These are phyloP conservation scores for Thelonectria rubi DNA, from an alignment of 2,329 filamentous ascomycete genomes.

Conservation along the genomic window DNA sequence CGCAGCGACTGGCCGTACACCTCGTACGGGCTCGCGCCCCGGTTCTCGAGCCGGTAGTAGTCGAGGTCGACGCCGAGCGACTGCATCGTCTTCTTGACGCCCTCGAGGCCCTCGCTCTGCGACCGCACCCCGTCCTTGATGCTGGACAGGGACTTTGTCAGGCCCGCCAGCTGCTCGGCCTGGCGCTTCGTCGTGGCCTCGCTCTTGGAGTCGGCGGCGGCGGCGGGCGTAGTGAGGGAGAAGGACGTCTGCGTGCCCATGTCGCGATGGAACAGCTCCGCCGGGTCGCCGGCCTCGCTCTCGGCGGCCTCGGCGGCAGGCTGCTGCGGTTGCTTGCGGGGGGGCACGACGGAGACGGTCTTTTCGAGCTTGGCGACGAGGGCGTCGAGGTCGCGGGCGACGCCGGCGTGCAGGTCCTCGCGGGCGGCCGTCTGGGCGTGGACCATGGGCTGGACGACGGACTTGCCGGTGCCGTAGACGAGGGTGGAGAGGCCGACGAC, in stretches of 20 bases:
- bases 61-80: conserved; percentile 74
- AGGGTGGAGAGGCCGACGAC: conserved; percentile 67
- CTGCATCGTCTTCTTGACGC: conserved; percentile 62
- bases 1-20: conserved; percentile 55
- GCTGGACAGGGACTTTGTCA: conserved; percentile 55
- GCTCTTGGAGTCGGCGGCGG: conserved; percentile 22
- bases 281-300: conserved; percentile 69
- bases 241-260: conserved; percentile 79
- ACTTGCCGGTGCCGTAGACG: conserved; percentile 76
- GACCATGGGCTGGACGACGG: conserved; percentile 71
- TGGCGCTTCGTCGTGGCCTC: conserved; percentile 51
- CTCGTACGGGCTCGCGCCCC: conserved; percentile 50
- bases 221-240: conserved; percentile 32
- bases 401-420: conserved; percentile 60
- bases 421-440: conserved; percentile 61
- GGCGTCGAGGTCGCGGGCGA: conserved; percentile 55
- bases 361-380: conserved; percentile 62
- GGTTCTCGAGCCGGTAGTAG: conserved; percentile 59
- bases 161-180: conserved; percentile 51
- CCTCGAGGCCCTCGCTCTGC: conserved; percentile 59
- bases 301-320: conserved; percentile 34
- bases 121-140: conserved; percentile 55
- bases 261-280: conserved; percentile 84
- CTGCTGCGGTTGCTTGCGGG: conserved; percentile 40
- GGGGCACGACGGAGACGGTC: conserved; percentile 69